phyloP scores from a whole-genome alignment of 345 rosid species.

The Angophora floribunda region DNA sequence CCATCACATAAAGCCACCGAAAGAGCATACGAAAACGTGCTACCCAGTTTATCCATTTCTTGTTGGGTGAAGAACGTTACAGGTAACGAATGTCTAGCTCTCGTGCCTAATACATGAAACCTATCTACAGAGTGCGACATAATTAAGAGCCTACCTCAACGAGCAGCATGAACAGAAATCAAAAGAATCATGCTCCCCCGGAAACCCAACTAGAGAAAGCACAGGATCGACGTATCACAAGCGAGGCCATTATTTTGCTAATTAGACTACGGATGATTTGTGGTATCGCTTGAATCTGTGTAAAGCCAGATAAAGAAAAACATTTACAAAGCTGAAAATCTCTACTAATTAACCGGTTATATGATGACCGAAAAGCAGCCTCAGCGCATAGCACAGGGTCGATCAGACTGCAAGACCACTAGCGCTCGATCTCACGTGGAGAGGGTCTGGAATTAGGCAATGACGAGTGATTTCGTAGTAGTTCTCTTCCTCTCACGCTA shows the following conservation, averaged over 20 bases:
- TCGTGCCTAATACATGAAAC: neutral
- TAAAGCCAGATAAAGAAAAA: neutral
- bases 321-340: neutral
- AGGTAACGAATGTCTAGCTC: neutral
- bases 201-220: neutral
- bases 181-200: neutral
- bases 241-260: neutral
- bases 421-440: neutral
- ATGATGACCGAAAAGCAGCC: neutral
- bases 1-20: neutral
- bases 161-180: neutral
- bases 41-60: neutral
- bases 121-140: neutral
- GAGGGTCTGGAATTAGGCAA: neutral
- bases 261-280: neutral
- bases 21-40: neutral
- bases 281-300: neutral
- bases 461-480: neutral
- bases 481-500: neutral
- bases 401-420: neutral
- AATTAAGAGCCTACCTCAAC: neutral
- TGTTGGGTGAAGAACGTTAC: neutral
- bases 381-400: neutral
- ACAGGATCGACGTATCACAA: neutral
- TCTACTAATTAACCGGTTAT: neutral